Base-by-base conservation (phyloP, 2,329 filamentous ascomycete genomes). In the Fusarium udum region DNA sequence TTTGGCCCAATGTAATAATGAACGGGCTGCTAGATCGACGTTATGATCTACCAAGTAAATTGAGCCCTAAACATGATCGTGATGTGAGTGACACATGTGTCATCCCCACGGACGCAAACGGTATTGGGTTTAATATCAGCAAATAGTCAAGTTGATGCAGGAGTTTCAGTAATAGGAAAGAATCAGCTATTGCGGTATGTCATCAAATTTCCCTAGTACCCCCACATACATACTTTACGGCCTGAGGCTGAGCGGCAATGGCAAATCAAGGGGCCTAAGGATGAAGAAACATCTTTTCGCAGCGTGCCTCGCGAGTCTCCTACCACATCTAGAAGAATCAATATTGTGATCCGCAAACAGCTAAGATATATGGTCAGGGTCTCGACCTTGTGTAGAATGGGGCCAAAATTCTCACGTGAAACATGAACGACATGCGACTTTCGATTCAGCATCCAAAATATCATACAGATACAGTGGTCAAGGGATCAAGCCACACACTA, bases 131-230 rank as follows among this genome's bases (percentile, higher is more conserved):
- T 14, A 32, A 22, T 43, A 26, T 24, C 22, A 63, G 22, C 24
- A 31, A 53, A 40, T 24, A 31, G n/a, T n/a, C 53, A 36, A 57
- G 43, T 48, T 37, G 14, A 49, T 63, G 64, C 53, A 66, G 36
- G 40, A 45, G 53, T 39, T 58, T 57, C 42, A 42, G 28, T 13
- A 49, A 53, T 26, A 40, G 36, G 58, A 71, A 71, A 62, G 39
- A 61, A 42, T 22, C 28, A 48, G n/a, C 51, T 16, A 45, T 39
- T 42, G 36, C 57, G 57, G 52, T 20, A 68, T 68, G 67, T 68
- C 67, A 74, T 64, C 56, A 43, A 56, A 64, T 68, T 67, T 64
- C 61, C 71, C 46, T n/a, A 36, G 36, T 45, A 58, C 57, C 67
- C 45, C 71, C 71, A 74, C 71, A 56, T 58, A 34, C 31, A 56